phyloP scores from a whole-genome alignment of 1,139 yeast species.

The Blastobotrys malaysiensis region DNA sequence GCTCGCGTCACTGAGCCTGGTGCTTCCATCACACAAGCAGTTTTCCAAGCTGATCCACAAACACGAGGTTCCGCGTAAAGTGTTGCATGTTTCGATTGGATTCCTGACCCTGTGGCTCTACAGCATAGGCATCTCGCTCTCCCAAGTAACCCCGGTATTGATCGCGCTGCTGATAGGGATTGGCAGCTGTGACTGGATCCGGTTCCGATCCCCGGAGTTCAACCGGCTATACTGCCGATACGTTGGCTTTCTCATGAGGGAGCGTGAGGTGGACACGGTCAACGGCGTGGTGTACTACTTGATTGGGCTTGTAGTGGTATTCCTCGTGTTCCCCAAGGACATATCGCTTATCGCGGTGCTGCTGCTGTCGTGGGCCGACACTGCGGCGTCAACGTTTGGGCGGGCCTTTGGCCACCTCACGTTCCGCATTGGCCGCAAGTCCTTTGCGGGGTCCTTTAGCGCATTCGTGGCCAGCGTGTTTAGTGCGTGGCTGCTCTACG shows the following conservation, averaged over 20 bases:
- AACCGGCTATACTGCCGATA: conserved; percentile 59
- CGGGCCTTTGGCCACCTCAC: conserved; percentile 78
- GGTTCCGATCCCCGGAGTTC: conserved; percentile 56
- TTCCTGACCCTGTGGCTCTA: conserved; percentile 69
- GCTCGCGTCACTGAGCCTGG: conserved; percentile 7
- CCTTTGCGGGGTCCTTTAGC: conserved; percentile 84
- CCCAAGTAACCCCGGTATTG: conserved; percentile 51
- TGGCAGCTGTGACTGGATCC: conserved; percentile 58
- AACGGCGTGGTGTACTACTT: conserved; percentile 88
- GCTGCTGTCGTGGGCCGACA: conserved; percentile 92
- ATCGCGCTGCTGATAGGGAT: conserved; percentile 49
- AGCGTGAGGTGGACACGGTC: conserved; percentile 58
- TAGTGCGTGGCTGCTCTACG: conserved; percentile 64
- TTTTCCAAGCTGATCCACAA: conserved; percentile 55
- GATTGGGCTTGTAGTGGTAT: conserved; percentile 69
- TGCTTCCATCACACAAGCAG: conserved; percentile 33
- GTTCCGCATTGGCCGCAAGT: conserved; percentile 69
- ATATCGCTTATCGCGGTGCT: conserved; percentile 69
- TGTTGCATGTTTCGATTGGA: conserved; percentile 84
- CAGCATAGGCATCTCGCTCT: conserved; percentile 52
- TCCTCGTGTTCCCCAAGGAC: conserved; percentile 70
- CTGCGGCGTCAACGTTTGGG: conserved; percentile 94
- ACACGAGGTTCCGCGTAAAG: conserved; percentile 85
- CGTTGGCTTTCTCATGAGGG: conserved; percentile 80
- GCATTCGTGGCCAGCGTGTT: conserved; percentile 72